These are phyloP conservation scores for Neurospora hispaniola DNA, from an alignment of 495 filamentous ascomycete genomes.

Conservation along the genomic window DNA sequence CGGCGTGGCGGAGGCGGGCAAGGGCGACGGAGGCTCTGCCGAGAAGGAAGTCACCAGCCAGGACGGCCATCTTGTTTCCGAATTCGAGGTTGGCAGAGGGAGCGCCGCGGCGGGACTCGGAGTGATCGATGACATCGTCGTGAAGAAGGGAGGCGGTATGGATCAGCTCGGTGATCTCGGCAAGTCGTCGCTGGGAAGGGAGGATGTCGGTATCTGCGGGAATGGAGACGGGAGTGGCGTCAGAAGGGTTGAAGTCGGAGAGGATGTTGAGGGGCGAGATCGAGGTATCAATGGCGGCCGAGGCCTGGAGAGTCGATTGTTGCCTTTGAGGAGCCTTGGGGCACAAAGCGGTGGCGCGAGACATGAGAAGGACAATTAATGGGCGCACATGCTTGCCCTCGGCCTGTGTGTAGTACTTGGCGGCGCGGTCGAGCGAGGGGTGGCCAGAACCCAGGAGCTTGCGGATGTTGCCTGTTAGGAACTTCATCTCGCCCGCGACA, in stretches of 20 bases:
- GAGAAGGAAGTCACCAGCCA: slow-evolving; percentile 90
- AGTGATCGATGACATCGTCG: slow-evolving; percentile 96
- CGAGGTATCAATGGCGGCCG: slow-evolving; percentile 55
- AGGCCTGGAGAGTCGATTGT: slow-evolving; percentile 24
- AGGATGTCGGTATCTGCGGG: slow-evolving; percentile 62
- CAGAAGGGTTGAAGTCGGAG: slow-evolving; percentile 69
- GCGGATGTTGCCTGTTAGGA: slow-evolving; percentile 78
- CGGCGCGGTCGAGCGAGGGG: slow-evolving; percentile 84
- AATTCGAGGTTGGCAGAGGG: slow-evolving; percentile 88
- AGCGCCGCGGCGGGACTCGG: slow-evolving; percentile 65
- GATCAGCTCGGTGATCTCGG: slow-evolving; percentile 94
- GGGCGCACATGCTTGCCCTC: slow-evolving; percentile 96
- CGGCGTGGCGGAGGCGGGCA: slow-evolving; percentile 78
- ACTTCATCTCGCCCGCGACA: slow-evolving; percentile 92
- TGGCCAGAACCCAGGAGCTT: slow-evolving; percentile 85
- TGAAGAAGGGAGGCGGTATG: slow-evolving; percentile 94
- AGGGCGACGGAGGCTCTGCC: slow-evolving; percentile 89
- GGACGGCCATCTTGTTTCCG: slow-evolving; percentile 97
- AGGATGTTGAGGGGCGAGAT: slow-evolving; percentile 68
- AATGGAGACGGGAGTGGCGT: slow-evolving; percentile 35
- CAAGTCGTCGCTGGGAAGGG: slow-evolving; percentile 82
- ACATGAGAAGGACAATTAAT: slow-evolving; percentile 90
- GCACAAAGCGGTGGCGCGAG: slow-evolving; percentile 71
- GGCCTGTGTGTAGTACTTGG: slow-evolving; percentile 96
- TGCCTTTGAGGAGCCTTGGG: slow-evolving; percentile 47